A percentile compares a stretch with the other conserved stretches of the same genome.
These are phyloP conservation scores for Theobroma cacao DNA, from an alignment of 345 rosid species.

Conservation along the genomic window DNA sequence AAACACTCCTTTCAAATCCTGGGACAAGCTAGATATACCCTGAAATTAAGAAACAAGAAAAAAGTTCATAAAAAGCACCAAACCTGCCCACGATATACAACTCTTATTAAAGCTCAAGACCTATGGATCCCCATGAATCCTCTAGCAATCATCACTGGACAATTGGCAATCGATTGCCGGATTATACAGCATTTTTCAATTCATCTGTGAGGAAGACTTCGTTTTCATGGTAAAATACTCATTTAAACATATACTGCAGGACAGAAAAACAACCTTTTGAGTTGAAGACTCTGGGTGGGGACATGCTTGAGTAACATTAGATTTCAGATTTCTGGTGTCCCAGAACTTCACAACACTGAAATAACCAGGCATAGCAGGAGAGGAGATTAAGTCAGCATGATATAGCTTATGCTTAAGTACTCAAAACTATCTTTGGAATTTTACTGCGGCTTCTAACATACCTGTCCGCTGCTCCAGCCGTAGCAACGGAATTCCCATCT, in stretches of 20 bases:
- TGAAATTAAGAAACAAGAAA: conserved; percentile 29
- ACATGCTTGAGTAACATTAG: conserved; percentile 56
- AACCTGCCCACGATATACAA: background rate
- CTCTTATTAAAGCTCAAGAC: background rate
- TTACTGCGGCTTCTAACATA: conserved; percentile 22
- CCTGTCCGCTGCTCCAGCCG: conserved; percentile 93
- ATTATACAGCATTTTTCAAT: background rate
- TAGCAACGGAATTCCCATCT: conserved; percentile 76
- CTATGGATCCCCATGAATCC: background rate
- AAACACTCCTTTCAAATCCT: conserved; percentile 69
- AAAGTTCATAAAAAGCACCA: background rate
- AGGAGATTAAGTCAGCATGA: conserved; percentile 6
- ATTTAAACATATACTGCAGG: background rate
- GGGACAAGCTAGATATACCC: conserved; percentile 90
- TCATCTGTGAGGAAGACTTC: background rate
- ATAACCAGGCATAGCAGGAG: conserved; percentile 9
- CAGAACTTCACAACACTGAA: conserved; percentile 78
- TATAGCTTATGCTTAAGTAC: background rate
- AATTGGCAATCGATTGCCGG: background rate
- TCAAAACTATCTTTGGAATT: background rate
- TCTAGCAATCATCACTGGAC: background rate
- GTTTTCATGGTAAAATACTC: background rate
- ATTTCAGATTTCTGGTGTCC: conserved; percentile 80
- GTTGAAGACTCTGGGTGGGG: conserved; percentile 50
- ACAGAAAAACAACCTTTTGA: conserved; percentile 45